phyloP scores from a whole-genome alignment of 495 filamentous ascomycete species.

The Penicillium turbatum region DNA sequence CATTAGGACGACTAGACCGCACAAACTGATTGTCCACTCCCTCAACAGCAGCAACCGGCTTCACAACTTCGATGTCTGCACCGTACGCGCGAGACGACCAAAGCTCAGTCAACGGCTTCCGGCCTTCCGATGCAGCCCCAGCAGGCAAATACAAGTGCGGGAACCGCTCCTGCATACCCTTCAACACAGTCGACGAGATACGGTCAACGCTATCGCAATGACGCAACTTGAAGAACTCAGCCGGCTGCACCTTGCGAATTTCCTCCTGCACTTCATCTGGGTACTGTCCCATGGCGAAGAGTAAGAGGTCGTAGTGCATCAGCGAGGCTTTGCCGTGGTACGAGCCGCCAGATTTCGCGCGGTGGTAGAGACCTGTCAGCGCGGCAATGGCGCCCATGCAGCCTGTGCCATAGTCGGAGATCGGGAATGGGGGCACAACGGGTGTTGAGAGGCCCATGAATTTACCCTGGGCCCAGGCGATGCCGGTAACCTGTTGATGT shows the following conservation, averaged over 20 bases:
- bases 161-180: constrained; percentile 51
- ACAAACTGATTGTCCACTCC: constrained; percentile 41
- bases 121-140: constrained; percentile 12
- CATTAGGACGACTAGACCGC: constrained; percentile 42
- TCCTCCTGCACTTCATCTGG: constrained; percentile 51
- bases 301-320: constrained; percentile 65
- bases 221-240: constrained; percentile 59
- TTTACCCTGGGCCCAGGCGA: constrained; percentile 69
- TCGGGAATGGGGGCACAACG: constrained; percentile 76
- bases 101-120: constrained; percentile 32
- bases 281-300: constrained; percentile 61
- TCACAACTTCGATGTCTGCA: constrained; percentile 40
- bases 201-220: constrained; percentile 71
- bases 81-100: constrained; percentile 41
- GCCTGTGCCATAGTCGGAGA: constrained; percentile 75
- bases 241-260: constrained; percentile 49
- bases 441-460: constrained; percentile 68
- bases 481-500: constrained; percentile 50
- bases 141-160: constrained; percentile 34
- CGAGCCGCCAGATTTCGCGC: constrained; percentile 58
- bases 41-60: constrained; percentile 33
- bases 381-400: constrained; percentile 63
- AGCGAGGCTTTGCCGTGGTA: constrained; percentile 61
- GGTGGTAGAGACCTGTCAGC: constrained; percentile 56
- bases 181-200: constrained; percentile 61